Conservation (phyloP, 495 filamentous ascomycete genomes). For the Delitschia confertaspora region DNA sequence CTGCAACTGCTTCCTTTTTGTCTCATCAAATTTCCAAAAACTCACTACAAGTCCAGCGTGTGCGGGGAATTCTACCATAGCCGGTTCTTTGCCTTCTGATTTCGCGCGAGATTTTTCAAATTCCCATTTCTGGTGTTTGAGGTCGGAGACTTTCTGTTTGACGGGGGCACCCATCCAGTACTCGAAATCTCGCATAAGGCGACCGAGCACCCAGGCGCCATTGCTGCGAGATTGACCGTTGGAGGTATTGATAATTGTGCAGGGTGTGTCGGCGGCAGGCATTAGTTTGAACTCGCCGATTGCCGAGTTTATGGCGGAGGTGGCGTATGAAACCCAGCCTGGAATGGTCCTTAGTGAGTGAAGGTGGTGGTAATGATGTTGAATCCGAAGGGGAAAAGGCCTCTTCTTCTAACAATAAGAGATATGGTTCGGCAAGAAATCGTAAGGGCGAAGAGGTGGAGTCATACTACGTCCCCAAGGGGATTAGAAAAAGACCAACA, state of each 20-base stretch:
- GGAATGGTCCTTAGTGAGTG: neutral
- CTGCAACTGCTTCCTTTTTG: neutral
- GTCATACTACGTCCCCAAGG: neutral
- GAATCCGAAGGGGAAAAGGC: neutral
- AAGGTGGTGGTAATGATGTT: neutral
- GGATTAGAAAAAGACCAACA: neutral
- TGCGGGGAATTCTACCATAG: conserved; percentile 1
- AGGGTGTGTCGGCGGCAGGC: conserved; percentile 33
- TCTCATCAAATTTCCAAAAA: conserved; percentile 3
- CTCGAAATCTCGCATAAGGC: conserved; percentile 44
- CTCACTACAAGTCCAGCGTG: conserved; percentile 4
- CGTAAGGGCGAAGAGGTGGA: neutral
- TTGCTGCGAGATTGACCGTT: conserved; percentile 40
- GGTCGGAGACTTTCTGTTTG: conserved; percentile 3
- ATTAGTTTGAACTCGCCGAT: conserved; percentile 43
- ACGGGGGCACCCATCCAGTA: conserved; percentile 30
- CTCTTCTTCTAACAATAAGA: neutral
- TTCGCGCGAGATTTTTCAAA: conserved; percentile 1
- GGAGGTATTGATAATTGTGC: conserved; percentile 38
- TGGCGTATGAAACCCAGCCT: conserved; percentile 42
- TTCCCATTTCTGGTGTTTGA: conserved; percentile 3
- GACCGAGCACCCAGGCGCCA: conserved; percentile 42
- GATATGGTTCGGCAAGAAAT: neutral
- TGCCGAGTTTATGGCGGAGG: conserved; percentile 35
- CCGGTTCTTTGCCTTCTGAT: neutral